phyloP scores from a whole-genome alignment of 192 early-diverging fungal genomes.

The Umbelopsis sp. region DNA sequence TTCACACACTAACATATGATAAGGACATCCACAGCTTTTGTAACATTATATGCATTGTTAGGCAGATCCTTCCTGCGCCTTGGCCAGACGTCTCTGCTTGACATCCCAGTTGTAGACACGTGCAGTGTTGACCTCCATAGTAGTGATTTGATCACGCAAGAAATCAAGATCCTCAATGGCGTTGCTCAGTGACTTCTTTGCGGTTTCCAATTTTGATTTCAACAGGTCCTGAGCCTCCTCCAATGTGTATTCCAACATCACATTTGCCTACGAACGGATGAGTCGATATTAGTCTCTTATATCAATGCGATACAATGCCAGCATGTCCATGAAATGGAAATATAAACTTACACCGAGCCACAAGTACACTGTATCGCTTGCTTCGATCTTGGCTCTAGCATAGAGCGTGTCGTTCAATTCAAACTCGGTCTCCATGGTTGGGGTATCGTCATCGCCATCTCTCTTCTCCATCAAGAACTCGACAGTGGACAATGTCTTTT shows the following conservation, averaged over 20 bases:
- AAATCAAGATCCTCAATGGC: constrained; percentile 91
- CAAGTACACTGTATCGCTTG: constrained; percentile 81
- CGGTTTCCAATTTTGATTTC: constrained; percentile 70
- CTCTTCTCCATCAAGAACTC: constrained; percentile 68
- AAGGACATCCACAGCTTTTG: too few species aligned
- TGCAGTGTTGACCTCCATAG: constrained; percentile 98
- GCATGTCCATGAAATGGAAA: neutral
- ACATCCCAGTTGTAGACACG: constrained; percentile 99
- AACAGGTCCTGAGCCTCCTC: constrained; percentile 85
- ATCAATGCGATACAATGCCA: too few species aligned
- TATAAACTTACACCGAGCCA: constrained; percentile 85
- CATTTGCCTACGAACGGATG: constrained; percentile 73
- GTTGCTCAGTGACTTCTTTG: constrained; percentile 70
- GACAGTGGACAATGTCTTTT: constrained; percentile 90
- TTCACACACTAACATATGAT: too few species aligned
- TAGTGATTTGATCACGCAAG: constrained; percentile 95
- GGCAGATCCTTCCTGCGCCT: constrained; percentile 41
- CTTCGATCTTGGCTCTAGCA: constrained; percentile 78
- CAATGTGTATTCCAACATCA: constrained; percentile 96
- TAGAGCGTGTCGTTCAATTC: constrained; percentile 96
- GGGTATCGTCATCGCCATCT: constrained; percentile 40
- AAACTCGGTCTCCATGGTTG: constrained; percentile 80
- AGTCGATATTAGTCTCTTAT: constrained; percentile 16
- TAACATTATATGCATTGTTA: neutral
- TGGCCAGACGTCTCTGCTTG: constrained; percentile 66